Conservation (phyloP, 305 asterid genomes). For the Galium porrigens region DNA sequence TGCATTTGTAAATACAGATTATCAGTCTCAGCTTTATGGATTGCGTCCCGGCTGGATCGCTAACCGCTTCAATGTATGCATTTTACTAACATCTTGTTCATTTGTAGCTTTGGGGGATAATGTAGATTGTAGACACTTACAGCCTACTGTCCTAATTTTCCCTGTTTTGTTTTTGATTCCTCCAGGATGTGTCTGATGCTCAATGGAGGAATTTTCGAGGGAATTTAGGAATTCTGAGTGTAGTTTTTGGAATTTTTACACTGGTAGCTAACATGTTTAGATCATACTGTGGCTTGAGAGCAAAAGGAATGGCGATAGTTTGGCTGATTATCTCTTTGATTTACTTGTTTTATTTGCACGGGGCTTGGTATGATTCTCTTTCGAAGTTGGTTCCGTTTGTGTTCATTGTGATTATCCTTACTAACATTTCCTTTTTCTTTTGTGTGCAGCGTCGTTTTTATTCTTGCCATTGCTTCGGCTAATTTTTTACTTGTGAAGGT, state of each 20-base stretch:
- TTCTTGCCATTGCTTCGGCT: conserved; percentile 53
- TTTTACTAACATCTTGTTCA: neutral
- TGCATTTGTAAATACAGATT: conserved; percentile 35
- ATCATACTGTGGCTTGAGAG: conserved; percentile 37
- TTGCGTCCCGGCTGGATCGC: conserved; percentile 63
- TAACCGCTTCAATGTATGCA: conserved; percentile 46
- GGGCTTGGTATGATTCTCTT: conserved; percentile 51
- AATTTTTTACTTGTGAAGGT: conserved; percentile 86
- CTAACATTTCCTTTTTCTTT: conserved; percentile 13
- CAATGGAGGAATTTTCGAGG: conserved; percentile 94
- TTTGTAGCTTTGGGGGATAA: neutral
- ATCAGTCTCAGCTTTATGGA: conserved; percentile 50
- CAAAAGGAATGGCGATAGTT: conserved; percentile 67
- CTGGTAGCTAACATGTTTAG: conserved; percentile 46
- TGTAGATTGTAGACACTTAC: neutral
- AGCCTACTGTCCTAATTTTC: conserved; percentile 10
- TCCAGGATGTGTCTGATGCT: conserved; percentile 74
- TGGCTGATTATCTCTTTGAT: conserved; percentile 60
- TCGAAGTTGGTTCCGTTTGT: conserved; percentile 15
- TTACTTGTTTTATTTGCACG: conserved; percentile 71
- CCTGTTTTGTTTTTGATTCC: conserved; percentile 14
- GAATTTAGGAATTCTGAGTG: conserved; percentile 53
- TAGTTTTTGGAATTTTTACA: conserved; percentile 59
- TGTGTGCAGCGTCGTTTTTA: conserved; percentile 53
- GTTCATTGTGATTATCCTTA: conserved; percentile 16